phyloP scores from a whole-genome alignment of 306 rosid genomes.

The Inga laurina region DNA sequence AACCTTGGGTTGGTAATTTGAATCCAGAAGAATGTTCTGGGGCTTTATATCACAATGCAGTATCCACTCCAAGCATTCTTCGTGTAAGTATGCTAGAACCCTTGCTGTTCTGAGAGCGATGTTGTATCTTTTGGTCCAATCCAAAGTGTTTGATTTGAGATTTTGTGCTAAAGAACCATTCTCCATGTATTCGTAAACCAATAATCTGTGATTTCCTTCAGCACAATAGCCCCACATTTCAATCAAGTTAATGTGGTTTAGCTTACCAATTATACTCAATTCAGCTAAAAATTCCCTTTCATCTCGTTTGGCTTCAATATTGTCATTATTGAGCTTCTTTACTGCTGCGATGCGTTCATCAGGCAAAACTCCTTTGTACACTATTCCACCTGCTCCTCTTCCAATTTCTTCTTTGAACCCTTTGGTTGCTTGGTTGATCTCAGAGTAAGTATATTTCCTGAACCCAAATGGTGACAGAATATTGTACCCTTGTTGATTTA shows the following conservation, averaged over 20 bases:
- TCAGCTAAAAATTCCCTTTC: neutral
- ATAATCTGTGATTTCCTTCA: neutral
- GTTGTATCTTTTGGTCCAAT: slow-evolving; percentile 5
- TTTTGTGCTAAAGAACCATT: slow-evolving; percentile 32
- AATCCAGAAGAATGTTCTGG: slow-evolving; percentile 13
- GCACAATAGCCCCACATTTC: neutral
- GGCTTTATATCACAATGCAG: neutral
- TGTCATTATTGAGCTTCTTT: neutral
- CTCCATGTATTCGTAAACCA: neutral
- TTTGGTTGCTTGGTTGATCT: neutral
- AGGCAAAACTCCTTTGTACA: neutral
- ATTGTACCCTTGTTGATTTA: neutral
- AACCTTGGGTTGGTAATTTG: slow-evolving; percentile 32
- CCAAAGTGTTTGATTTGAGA: slow-evolving; percentile 13
- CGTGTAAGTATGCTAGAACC: neutral
- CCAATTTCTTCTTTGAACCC: neutral
- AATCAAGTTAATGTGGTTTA: neutral
- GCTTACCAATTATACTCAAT: neutral
- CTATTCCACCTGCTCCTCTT: neutral
- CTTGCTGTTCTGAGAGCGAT: neutral
- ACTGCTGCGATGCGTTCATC: neutral
- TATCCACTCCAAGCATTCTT: neutral
- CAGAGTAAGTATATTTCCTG: neutral
- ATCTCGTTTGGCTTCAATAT: neutral
- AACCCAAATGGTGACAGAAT: neutral